phyloP scores from a whole-genome alignment of 805 yeast species.

The Zygosaccharomyces kombuchaensis region DNA sequence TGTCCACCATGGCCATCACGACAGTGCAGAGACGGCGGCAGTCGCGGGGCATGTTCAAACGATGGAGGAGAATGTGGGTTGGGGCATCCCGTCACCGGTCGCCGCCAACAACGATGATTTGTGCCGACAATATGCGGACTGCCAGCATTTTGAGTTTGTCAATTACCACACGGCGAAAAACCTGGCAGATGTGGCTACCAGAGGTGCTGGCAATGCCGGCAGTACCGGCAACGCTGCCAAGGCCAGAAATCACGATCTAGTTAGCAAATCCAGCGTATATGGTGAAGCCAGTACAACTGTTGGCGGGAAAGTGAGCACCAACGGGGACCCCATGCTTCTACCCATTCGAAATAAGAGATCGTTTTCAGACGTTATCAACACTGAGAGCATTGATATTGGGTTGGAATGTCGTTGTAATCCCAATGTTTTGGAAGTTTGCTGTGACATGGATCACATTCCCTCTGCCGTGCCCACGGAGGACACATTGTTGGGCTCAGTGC shows the following conservation, averaged over 20 bases:
- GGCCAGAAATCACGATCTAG: no score
- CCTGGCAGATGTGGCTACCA: background rate
- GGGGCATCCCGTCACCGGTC: background rate
- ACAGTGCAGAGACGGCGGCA: background rate
- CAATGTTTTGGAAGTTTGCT: conserved; percentile 40
- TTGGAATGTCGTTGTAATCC: conserved; percentile 36
- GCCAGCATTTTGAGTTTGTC: conserved; percentile 41
- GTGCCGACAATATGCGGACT: conserved; percentile 29
- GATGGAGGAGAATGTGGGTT: background rate
- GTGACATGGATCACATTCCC: conserved; percentile 35
- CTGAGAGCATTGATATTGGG: conserved; percentile 5
- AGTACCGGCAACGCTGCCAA: background rate
- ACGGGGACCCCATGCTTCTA: conserved; percentile 19
- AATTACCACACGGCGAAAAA: conserved; percentile 33
- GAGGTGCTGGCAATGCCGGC: background rate
- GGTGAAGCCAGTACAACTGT: background rate
- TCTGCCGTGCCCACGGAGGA: conserved; percentile 1
- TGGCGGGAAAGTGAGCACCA: background rate
- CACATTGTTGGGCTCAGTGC: background rate
- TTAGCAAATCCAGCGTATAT: background rate
- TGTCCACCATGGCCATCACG: conserved; percentile 46
- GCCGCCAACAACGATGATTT: conserved; percentile 5
- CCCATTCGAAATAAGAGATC: conserved; percentile 18
- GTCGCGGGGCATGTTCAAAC: background rate
- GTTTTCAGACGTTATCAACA: background rate